Base-by-base conservation (phyloP, 805 yeast genomes). In the Candida coquimbonensis region DNA sequence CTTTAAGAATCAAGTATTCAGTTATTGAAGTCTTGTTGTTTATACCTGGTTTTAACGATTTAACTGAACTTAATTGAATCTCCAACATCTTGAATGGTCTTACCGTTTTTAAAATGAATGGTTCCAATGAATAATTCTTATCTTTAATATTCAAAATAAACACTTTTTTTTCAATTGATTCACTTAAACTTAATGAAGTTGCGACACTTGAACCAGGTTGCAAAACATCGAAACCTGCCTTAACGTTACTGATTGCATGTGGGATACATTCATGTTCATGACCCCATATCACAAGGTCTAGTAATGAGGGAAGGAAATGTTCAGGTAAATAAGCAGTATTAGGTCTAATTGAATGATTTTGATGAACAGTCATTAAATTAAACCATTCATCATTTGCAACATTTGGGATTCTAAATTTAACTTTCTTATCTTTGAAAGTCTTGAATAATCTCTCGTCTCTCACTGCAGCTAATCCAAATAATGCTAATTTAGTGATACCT, bases 181-280 rank as follows among this genome's bases (percentile, higher is more conserved):
- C 99, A 11, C 91, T 95, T 44, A 85, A 93, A 48, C 86, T 77
- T 24, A 93, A 68, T 3, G 96, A 82, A 0, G 99, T 93, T 0
- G 96, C 97, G 16, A 93, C 85, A 0, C 96, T 85, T 1, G 96
- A 87, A 1, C 99, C 99, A 0, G 96, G 93, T 60, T 89, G 96
- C 35, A 93, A 70, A 0, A 89, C 88, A 45, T 79, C 79, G 58
- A 91, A 88, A 1, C 82, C 83, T 48, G 74, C 76, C 5, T 56
- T 49, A 2, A 67, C 57, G 55, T 83, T 83, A 39, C 69, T 69
- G 1, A 70, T 74, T 0, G 95, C 79, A 47, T 77, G 78, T 1
- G 91, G 87, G 5, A 82, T 73, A 58, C 97, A 88, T 60, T 93
- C 97, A 64, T 93, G 99, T 61, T 93, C 99, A 63, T 93, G 99